Evolutionary conservation across 2,329 filamentous ascomycete genomes (phyloP), one percentile per base, ranked within the genome.

Genomic region (Fusarium palustre): DNA sequence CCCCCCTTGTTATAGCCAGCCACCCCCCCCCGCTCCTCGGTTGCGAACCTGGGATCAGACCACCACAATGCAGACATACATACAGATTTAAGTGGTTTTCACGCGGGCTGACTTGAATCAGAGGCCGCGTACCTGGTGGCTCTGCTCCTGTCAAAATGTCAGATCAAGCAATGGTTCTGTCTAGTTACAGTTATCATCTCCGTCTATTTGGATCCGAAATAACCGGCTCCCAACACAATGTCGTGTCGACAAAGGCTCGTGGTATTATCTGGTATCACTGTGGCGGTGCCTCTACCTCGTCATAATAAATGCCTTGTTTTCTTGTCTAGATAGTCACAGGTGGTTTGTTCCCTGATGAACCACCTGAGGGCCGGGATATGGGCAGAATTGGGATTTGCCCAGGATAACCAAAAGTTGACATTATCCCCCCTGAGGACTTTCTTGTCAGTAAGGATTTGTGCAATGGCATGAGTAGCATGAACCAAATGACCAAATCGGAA

Each of bases 11-110:
- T 69, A 46, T 71, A 61, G 61, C 69, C 70, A 73, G 69, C 70
- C 72, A 70, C 72, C 62, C 72, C 72, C 72, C 72, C 72, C 72
- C 70, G 70, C 72, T 71, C 69, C 49, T 74, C 70, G 70, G 70
- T 71, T 74, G 70, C 64, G 61, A 70, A 71, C 64, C 59, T 64
- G 64, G 72, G 67, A 75, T 75, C 73, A 75, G 73, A 75, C 73
- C 73, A 75, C 73, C 72, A 68, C 47, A 65, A 57, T 60, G 55
- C 60, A 57, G 58, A 62, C 58, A 52, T 70, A 66, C 58, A 56
- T 55, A 63, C 54, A 68, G 55, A 59, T 53, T 49, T 58, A 59
- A 49, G 50, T 48, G 59, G 39, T 47, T 39, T 39, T 48, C 38
- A 59, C 50, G 45, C 48, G 38, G 62, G 34, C 59, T 61, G 45